Percentiles rank a stretch among this genome's conserved stretches.
Evolutionary conservation across 2,329 filamentous ascomycete genomes (phyloP).

Genomic region (Nothopassalora personata): DNA sequence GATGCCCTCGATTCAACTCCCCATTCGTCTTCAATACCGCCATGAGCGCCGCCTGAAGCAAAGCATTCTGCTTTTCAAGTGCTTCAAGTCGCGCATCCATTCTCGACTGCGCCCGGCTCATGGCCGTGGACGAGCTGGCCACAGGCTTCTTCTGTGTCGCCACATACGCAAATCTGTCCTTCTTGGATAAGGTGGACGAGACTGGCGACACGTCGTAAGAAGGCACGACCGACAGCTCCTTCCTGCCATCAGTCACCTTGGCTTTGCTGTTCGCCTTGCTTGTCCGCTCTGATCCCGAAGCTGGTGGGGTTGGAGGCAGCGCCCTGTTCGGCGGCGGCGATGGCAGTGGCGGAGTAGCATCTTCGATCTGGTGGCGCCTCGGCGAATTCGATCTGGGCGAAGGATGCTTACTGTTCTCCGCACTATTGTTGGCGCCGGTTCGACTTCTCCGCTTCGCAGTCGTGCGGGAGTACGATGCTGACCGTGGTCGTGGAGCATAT

Average conservation of each 20-base stretch:
- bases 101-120: constrained; percentile 12
- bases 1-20: constrained; percentile 27
- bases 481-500: constrained; percentile 30
- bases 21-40: constrained; percentile 37
- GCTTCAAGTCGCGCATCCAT: constrained; percentile 35
- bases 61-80: constrained; percentile 36
- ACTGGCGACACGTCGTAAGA: constrained; percentile 21
- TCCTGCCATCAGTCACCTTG: constrained; percentile 13
- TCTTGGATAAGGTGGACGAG: constrained; percentile 12
- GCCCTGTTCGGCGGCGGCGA: constrained; percentile 32
- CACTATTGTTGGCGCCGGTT: constrained; percentile 7
- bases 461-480: constrained; percentile 26
- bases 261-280: constrained; percentile 13
- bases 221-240: constrained; percentile 22
- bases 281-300: constrained; percentile 26
- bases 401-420: constrained; percentile 15
- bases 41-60: constrained; percentile 38
- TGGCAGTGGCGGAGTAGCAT: constrained; percentile 27
- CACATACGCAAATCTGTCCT: constrained; percentile 20
- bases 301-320: constrained; percentile 32
- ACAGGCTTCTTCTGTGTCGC: constrained; percentile 17
- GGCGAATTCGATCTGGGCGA: constrained; percentile 15
- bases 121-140: constrained; percentile 3
- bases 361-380: constrained; percentile 9
- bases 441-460: constrained; percentile 22